A percentile compares a stretch with the other conserved stretches of the same genome.
These are phyloP conservation scores for Morella rubra DNA, from an alignment of 306 rosid species.

Conservation along the genomic window DNA sequence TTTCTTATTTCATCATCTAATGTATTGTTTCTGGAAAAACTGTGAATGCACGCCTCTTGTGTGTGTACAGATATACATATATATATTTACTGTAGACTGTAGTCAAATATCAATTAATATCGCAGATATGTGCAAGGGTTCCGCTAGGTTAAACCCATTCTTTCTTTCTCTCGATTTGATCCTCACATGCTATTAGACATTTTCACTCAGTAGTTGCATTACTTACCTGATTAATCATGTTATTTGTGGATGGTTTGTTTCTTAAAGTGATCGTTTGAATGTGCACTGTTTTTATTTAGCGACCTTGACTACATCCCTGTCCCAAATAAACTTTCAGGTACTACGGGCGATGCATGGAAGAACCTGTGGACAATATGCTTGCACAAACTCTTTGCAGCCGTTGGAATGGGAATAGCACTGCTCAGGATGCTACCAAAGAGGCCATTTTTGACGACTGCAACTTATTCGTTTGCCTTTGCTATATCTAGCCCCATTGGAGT, in stretches of 20 bases:
- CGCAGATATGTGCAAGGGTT: no score
- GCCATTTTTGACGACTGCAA: slow-evolving; percentile 46
- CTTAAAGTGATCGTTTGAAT: background rate
- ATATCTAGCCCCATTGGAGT: slow-evolving; percentile 74
- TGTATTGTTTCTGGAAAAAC: no score
- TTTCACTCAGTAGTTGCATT: no score
- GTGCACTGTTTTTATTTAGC: background rate
- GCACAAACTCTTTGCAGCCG: slow-evolving; percentile 85
- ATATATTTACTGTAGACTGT: no score
- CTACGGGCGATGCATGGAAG: slow-evolving; percentile 72
- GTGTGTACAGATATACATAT: no score
- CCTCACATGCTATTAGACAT: no score
- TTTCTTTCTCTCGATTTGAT: background rate
- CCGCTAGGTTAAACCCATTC: no score
- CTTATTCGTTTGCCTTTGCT: slow-evolving; percentile 64
- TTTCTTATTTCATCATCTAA: no score
- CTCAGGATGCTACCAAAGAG: slow-evolving; percentile 71
- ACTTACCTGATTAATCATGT: no score
- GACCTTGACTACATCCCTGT: background rate
- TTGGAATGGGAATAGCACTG: slow-evolving; percentile 77
- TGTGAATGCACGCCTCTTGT: no score
- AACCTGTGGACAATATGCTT: slow-evolving; percentile 76
- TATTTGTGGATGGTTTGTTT: background rate
- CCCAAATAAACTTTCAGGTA: slow-evolving; percentile 32
- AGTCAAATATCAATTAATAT: no score